These are phyloP conservation scores for Houttuynia cordata DNA, from an alignment of 164 flowering plant species.

Conservation along the genomic window DNA sequence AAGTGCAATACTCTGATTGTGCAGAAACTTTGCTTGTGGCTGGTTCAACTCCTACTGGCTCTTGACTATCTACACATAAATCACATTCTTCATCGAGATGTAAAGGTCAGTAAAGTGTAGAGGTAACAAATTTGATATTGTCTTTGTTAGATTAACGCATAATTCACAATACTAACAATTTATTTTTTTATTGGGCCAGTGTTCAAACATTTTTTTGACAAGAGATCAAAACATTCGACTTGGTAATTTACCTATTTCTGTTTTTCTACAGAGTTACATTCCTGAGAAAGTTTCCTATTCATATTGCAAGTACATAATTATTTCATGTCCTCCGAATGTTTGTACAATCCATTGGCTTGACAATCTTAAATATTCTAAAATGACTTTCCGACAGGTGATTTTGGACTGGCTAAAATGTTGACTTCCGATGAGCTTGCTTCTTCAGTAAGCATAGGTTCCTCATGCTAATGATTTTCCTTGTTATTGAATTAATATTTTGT, in stretches of 20 bases:
- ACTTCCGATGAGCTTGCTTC: conserved; percentile 96
- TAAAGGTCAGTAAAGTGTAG: conserved; percentile 52
- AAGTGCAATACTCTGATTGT: conserved; percentile 4
- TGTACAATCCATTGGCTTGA: background rate
- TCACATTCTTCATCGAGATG: conserved; percentile 98
- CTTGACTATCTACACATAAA: conserved; percentile 86
- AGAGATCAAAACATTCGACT: conserved; percentile 86
- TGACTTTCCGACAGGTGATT: conserved; percentile 64
- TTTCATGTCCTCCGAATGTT: background rate
- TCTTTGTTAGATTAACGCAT: background rate
- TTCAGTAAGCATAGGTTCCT: conserved; percentile 50
- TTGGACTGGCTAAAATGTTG: conserved; percentile 96
- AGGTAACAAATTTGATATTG: no score
- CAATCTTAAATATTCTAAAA: background rate
- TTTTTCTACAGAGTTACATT: background rate
- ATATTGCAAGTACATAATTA: no score
- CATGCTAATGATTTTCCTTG: background rate
- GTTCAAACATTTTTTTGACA: conserved; percentile 95
- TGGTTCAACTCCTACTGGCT: conserved; percentile 92
- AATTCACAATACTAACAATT: conserved; percentile 15
- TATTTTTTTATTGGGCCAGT: conserved; percentile 39
- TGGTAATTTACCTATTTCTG: conserved; percentile 31
- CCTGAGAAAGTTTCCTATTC: no score
- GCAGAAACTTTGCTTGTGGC: conserved; percentile 97
- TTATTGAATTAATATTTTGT: background rate